A percentile compares a stretch with the other conserved stretches of the same genome.
Evolutionary conservation across 176 grass and related monocot genomes (phyloP).

Genomic region (Melocanna baccifera): DNA sequence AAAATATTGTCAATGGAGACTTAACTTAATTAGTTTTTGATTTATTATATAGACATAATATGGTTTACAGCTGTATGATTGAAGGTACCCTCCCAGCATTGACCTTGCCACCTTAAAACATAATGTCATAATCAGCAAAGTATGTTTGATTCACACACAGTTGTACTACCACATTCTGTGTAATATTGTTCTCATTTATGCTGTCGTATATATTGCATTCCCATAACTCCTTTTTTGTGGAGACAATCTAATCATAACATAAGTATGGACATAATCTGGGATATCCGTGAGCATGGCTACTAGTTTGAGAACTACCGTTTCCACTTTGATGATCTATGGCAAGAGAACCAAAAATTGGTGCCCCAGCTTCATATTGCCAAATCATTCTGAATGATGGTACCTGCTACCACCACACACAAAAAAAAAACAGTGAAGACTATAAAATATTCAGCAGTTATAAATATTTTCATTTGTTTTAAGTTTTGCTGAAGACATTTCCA

Average conservation of each 20-base stretch:
- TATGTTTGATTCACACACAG: not conserved
- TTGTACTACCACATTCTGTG: constrained; percentile 3
- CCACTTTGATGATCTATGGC: constrained; percentile 53
- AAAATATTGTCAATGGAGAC: not conserved
- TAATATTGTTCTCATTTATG: not conserved
- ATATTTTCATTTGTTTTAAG: not conserved
- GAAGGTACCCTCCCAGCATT: not conserved
- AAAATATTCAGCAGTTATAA: not conserved
- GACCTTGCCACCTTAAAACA: constrained; percentile 2
- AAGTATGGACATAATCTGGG: not conserved
- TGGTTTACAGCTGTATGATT: not conserved
- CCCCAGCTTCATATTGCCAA: constrained; percentile 66
- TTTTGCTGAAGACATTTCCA: constrained; percentile 6
- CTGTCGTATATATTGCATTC: not conserved
- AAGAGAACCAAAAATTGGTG: constrained; percentile 78
- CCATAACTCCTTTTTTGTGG: not conserved
- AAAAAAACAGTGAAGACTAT: constrained; percentile 23
- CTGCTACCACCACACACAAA: constrained; percentile 39
- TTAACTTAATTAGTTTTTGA: not conserved
- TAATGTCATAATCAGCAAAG: not conserved
- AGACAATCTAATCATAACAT: not conserved
- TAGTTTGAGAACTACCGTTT: constrained; percentile 51
- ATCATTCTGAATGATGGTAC: constrained; percentile 42
- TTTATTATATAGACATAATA: not conserved
- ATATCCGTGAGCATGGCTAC: not conserved